Base-by-base conservation (phyloP, 257 asterid genomes). In the Primulina eburnea region DNA sequence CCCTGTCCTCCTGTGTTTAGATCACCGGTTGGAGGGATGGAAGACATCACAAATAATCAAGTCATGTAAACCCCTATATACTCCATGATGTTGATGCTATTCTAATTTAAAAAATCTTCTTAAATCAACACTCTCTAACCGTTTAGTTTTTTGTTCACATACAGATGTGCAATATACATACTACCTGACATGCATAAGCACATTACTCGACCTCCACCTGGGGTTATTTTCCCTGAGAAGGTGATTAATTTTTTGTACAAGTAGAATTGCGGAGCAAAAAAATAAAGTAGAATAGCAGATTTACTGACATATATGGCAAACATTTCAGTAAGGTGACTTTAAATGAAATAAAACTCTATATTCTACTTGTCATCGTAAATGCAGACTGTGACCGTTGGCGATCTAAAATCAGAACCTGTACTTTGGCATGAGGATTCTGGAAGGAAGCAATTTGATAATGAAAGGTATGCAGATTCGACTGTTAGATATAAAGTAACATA, bases 391-490 rank as follows among this genome's bases (percentile, higher is more conserved):
- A 75, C 90, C 1, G 30, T 79, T 8, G 89, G 87, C 70, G 97
- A 94, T 80, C 74, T 94, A 56, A 88, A 82, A 83, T 97, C 99
- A 2, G 95, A 82, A 0, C 99, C 97, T 17, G 88, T 75, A 68
- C 87, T 94, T 66, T 94, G 99, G 99, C 99, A 94, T 29, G 97
- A 94, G 83, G 97, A 94, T 78, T 61, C 84, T 62, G 99, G 99
- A 63, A 83, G 97, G 86, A 84, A 79, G 82, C 96, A 88, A 35
- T 79, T 70, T 72, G 96, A 89, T 67, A 86, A 93, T 63, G 90
- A 90, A 73, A 88, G 95, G 91, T 85, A 69, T 52, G 72, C 37
- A 67, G 30, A 29, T 58, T 66, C 4, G 12, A 38, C 47, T 38
- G 47, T 43, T 43, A 0, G 5, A 43, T 43, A 12, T 12, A 43